phyloP scores from a whole-genome alignment of 2,329 filamentous ascomycete genomes.

The Emergomyces pasteurianus region DNA sequence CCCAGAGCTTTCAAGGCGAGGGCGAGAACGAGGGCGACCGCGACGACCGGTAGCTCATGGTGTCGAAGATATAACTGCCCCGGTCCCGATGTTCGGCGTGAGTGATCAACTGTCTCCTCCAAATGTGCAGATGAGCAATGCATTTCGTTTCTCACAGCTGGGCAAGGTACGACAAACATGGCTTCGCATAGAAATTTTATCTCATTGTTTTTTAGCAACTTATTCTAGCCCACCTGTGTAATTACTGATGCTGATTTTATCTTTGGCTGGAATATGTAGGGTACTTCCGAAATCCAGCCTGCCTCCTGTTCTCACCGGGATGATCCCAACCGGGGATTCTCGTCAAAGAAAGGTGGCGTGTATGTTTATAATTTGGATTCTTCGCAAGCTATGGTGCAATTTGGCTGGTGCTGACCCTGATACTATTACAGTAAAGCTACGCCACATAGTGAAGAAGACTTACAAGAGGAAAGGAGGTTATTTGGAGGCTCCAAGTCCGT shows the following conservation, averaged over 20 bases:
- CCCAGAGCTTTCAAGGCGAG: not conserved
- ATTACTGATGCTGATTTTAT: not conserved
- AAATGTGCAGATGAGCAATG: not conserved
- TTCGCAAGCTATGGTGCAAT: not conserved
- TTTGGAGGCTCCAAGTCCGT: constrained; percentile 4
- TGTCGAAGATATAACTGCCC: constrained; percentile 4
- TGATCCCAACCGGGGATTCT: not conserved
- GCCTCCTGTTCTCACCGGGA: not conserved
- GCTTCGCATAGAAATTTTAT: not conserved
- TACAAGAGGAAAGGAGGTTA: constrained; percentile 7
- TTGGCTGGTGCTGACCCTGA: not conserved
- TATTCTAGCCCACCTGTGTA: not conserved
- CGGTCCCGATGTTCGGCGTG: constrained; percentile 15
- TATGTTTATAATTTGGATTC: not conserved
- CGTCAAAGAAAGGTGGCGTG: not conserved
- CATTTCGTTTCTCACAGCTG: not conserved
- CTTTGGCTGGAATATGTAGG: not conserved
- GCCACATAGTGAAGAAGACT: not conserved
- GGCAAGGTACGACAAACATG: not conserved
- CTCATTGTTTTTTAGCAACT: not conserved
- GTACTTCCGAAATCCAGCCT: not conserved
- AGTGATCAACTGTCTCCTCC: constrained; percentile 10
- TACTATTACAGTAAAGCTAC: not conserved
- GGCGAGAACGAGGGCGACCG: not conserved
- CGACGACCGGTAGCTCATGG: not conserved